Conservation (phyloP, 306 rosid species). For the Phaseolus lunatus region DNA sequence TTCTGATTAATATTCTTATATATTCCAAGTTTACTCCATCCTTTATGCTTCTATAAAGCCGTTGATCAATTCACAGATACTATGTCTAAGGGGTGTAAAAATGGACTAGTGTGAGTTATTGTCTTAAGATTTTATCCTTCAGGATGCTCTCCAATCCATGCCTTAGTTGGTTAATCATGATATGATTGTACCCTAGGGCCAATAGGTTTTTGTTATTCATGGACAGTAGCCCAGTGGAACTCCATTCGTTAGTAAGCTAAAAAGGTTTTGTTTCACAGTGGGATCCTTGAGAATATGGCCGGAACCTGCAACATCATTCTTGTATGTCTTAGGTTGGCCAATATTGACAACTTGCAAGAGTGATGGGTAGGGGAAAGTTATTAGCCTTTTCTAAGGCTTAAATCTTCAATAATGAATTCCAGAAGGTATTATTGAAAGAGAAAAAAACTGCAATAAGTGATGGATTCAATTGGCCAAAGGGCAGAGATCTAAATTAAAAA, state of each 20-base stretch:
- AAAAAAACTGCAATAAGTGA: not conserved
- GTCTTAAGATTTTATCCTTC: conserved; percentile 22
- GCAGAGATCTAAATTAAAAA: not conserved
- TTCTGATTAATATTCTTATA: conserved; percentile 28
- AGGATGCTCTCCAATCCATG: not conserved
- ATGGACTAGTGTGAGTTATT: conserved; percentile 6
- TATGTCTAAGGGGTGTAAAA: conserved; percentile 17
- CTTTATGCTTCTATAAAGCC: conserved; percentile 23
- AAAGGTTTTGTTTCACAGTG: not conserved
- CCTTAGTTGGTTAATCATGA: conserved; percentile 2
- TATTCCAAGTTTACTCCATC: conserved; percentile 29
- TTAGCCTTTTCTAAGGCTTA: not conserved
- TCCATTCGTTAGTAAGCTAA: not conserved
- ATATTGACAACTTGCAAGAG: not conserved
- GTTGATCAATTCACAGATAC: conserved; percentile 1
- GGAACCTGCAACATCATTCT: not conserved
- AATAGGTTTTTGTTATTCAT: not conserved
- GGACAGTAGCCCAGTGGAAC: not conserved
- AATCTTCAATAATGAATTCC: not conserved
- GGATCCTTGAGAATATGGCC: not conserved
- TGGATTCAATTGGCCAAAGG: not conserved
- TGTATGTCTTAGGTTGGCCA: not conserved
- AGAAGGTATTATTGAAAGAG: not conserved
- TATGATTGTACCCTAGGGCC: not conserved
- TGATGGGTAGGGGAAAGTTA: not conserved